A percentile compares a stretch with the other conserved stretches of the same genome.
These are phyloP conservation scores for Cryptococcus wingfieldii DNA, from an alignment of 1,284 basidiomycete species.

Conservation along the genomic window DNA sequence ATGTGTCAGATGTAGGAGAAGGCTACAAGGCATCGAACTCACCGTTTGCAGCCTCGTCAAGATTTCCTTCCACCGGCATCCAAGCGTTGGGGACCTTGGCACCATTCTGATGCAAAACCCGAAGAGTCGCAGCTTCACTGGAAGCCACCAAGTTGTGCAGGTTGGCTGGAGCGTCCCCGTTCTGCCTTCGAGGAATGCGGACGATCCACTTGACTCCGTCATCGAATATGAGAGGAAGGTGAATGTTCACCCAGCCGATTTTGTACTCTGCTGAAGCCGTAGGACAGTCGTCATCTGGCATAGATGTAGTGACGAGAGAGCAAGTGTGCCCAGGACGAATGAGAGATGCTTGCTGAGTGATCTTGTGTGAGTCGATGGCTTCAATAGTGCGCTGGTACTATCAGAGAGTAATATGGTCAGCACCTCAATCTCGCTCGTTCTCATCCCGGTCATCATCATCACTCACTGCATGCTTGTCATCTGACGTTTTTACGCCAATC, in stretches of 20 bases:
- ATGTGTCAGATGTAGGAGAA: not conserved
- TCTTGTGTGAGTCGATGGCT: not conserved
- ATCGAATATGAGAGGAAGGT: slow-evolving; percentile 5
- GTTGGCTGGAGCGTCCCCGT: not conserved
- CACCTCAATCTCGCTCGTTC: too few species aligned
- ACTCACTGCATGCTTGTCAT: too few species aligned
- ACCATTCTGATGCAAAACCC: slow-evolving; percentile 1
- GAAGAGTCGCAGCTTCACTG: slow-evolving; percentile 10
- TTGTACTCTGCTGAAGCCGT: not conserved
- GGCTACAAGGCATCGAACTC: not conserved
- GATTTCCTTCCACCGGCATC: not conserved
- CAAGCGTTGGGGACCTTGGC: slow-evolving; percentile 6
- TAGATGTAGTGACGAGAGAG: not conserved
- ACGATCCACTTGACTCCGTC: slow-evolving; percentile 10
- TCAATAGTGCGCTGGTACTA: not conserved
- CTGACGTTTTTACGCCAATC: too few species aligned
- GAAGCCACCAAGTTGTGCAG: not conserved
- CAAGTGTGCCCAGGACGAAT: not conserved
- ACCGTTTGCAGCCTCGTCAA: not conserved
- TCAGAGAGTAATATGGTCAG: too few species aligned
- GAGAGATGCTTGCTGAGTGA: not conserved
- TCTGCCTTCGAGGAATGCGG: not conserved
- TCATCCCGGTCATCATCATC: too few species aligned
- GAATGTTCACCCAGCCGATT: not conserved
- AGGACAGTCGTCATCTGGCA: not conserved